Base-by-base conservation (phyloP, 371 early-diverging fungal species). In the Smittium culicis region DNA sequence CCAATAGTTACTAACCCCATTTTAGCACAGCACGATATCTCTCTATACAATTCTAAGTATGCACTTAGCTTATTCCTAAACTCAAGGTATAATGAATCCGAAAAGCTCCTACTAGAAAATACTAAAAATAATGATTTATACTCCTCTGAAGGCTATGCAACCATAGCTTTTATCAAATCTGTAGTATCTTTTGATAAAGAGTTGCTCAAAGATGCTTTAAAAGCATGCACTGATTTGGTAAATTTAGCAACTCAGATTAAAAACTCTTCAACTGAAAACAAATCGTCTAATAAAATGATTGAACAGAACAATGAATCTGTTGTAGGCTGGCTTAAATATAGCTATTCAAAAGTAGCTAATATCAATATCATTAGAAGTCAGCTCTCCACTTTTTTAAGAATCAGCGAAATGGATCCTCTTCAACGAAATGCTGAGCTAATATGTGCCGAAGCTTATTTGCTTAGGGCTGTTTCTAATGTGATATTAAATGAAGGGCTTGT, bases 351-450 rank as follows among this genome's bases (percentile, higher is more conserved):
- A 29, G 66, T 74, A 29, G 70, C 74, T 14, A 74, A 70, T 31
- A 72, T 72, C 29, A 68, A 72, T 11, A 66, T 74, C 3, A 70
- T 71, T 17, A 69, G 69, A n/a, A 63, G 71, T 29, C 61, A 61
- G 54, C 59, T 61, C 45, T 70, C 67, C 54, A 70, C 67, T 11
- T 65, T 79, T 66, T 75, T 76, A 17, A 69, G 71, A n/a, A 77
- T 89, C 68, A 81, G 77, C 59, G 45, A 70, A 11, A 86, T 88
- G 87, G 82, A 81, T 0, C 65, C 73, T 2, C 63, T 82, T 20
- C 85, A 89, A 71, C 78, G 83, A 25, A 89, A 90, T 71, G 88
- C 89, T 24, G 87, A 90, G 77, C 74, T 90, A 54, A 84, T 88
- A 8, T 77, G 82, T 66, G 87, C 89, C 24, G 91, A 90, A 66